Base-by-base conservation (phyloP, 805 yeast genomes). In the Clavispora fructus region DNA sequence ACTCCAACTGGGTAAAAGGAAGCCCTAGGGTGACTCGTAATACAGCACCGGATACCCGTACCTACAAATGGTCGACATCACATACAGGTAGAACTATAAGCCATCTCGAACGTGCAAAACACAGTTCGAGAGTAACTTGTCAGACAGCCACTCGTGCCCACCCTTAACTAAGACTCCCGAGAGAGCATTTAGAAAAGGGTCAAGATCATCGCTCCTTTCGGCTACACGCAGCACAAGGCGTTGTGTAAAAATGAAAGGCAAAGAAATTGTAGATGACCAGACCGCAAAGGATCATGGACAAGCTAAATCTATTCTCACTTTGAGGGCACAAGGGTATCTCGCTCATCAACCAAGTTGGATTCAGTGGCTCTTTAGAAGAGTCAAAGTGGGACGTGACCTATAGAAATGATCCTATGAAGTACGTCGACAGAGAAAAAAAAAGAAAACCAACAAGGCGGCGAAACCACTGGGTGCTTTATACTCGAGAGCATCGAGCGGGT, bases 81-180 rank as follows among this genome's bases (percentile, higher is more conserved):
- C 62, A 62, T 62, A 51, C 56, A 56, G 54, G 50, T 47, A 51
- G 50, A 48, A 53, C 65, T 60, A 64, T 58, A 63, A 64, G 58
- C 59, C 60, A 61, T 23, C 14, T 29, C 16, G 25, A 7, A 8
- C 35, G 26, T 30, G 37, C 39, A 47, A 43, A 44, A 33, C 47
- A 44, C 45, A 31, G 28, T 31, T 39, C 23, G 16, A 42, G 41
- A 45, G 59, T 54, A 82, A 88, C 97, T 88, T 90, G 97, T 91
- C 97, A 91, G 97, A 91, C 96, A 85, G 95, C 97, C 97, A 80
- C 88, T 85, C 81, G 82, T 79, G 78, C 96, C 97, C 97, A 87
- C 96, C 97, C 91, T 49, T 68, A 60, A 60, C 72, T 65, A 40
- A 78, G 83, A 83, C 89, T 79, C 78, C 89, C 89, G 85, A 82